Conservation (phyloP, 257 asterid genomes). For the Capsicum chinense region DNA sequence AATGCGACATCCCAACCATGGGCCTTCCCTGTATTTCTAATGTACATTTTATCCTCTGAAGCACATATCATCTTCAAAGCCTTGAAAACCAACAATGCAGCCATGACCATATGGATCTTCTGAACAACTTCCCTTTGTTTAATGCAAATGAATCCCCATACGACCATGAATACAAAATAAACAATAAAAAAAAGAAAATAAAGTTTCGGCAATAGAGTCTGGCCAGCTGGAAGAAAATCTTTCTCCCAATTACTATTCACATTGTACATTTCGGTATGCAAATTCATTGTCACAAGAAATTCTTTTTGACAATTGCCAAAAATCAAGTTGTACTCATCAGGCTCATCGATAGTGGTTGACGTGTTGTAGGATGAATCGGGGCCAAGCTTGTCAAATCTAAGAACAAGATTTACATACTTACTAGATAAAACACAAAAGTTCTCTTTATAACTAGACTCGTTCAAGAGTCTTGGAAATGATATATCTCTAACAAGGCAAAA, state of each 20-base stretch:
- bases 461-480: conserved; percentile 36
- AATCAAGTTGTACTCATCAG: conserved; percentile 40
- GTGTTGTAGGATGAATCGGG: conserved; percentile 33
- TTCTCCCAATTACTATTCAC: conserved; percentile 8
- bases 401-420: conserved; percentile 31
- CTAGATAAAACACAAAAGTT: conserved; percentile 42
- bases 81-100: conserved; percentile 41
- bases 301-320: conserved; percentile 42
- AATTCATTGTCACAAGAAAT: conserved; percentile 40
- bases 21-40: conserved; percentile 44
- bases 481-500: conserved; percentile 40
- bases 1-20: conserved; percentile 53
- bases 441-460: conserved; percentile 37
- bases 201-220: conserved; percentile 31
- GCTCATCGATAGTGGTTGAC: conserved; percentile 20
- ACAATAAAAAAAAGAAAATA: conserved; percentile 34
- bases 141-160: conserved; percentile 39
- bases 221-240: conserved; percentile 47
- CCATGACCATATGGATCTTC: conserved; percentile 46
- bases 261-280: conserved; percentile 43
- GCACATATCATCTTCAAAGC: conserved; percentile 45
- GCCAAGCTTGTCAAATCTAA: conserved; percentile 35
- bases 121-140: conserved; percentile 31
- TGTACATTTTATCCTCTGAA: conserved; percentile 43
- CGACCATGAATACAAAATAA: conserved; percentile 25